phyloP scores from a whole-genome alignment of 257 asterid genomes.

The Jaltomata sinuosa region DNA sequence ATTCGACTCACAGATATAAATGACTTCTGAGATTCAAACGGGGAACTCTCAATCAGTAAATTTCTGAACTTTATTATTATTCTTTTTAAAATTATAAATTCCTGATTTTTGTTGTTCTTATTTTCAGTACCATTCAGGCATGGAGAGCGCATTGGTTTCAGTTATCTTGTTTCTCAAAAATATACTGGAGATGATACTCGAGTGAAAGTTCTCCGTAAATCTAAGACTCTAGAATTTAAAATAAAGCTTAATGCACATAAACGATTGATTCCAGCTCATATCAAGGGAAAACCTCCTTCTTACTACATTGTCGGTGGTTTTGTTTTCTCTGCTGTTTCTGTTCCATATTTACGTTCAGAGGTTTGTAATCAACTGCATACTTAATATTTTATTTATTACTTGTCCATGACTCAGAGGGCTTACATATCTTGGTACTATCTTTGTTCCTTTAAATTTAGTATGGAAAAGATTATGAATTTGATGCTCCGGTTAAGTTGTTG shows the following conservation, averaged over 20 bases:
- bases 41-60: neutral
- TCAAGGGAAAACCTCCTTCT: constrained; percentile 12
- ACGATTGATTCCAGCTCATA: constrained; percentile 12
- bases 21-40: neutral
- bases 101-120: neutral
- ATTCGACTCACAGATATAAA: neutral
- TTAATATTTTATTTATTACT: neutral
- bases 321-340: constrained; percentile 16
- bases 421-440: neutral
- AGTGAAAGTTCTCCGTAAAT: constrained; percentile 18
- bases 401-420: neutral
- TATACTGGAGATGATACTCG: constrained; percentile 15
- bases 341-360: constrained; percentile 18
- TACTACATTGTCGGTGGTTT: constrained; percentile 22
- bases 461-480: constrained; percentile 17
- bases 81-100: neutral
- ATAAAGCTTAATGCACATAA: constrained; percentile 11
- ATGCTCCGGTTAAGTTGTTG: constrained; percentile 16
- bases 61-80: neutral
- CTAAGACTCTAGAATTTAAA: constrained; percentile 6
- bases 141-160: constrained; percentile 23
- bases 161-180: constrained; percentile 19
- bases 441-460: constrained; percentile 6
- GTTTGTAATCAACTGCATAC: constrained; percentile 1
- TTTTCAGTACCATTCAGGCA: constrained; percentile 17